Conservation (phyloP, 2,329 filamentous ascomycete genomes). For the Fusarium sp. region DNA sequence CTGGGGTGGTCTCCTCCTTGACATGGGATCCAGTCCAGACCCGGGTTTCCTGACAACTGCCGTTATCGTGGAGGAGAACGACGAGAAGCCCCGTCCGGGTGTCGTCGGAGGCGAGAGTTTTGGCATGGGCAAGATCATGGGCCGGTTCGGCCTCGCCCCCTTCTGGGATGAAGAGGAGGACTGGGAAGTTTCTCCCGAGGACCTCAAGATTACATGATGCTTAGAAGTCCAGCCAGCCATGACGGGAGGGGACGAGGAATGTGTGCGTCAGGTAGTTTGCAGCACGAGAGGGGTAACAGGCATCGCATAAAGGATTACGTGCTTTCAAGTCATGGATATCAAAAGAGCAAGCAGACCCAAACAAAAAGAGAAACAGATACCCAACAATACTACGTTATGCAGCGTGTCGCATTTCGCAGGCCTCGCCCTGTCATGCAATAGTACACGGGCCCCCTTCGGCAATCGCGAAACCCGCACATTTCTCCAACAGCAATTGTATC, state of each 20-base stretch:
- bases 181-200: constrained; percentile 58
- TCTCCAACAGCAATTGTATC: not conserved
- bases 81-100: constrained; percentile 59
- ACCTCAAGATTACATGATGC: constrained; percentile 39
- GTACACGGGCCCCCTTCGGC: not conserved
- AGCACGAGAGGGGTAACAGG: not conserved
- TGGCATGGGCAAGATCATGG: constrained; percentile 72
- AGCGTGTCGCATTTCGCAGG: not conserved
- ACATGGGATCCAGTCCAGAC: constrained; percentile 62
- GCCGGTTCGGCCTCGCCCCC: constrained; percentile 69
- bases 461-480: not conserved
- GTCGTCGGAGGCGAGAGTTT: constrained; percentile 62
- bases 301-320: not conserved
- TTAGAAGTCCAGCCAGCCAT: not conserved
- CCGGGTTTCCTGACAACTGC: constrained; percentile 68
- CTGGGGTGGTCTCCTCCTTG: constrained; percentile 69
- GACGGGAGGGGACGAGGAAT: not conserved
- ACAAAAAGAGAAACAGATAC: constrained; percentile 20
- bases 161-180: constrained; percentile 68
- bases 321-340: not conserved
- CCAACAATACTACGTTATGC: constrained; percentile 1
- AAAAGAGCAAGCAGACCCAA: not conserved
- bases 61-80: constrained; percentile 68
- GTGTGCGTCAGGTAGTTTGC: not conserved
- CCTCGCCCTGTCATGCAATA: not conserved